Evolutionary conservation across 106 monocot species (phyloP), one percentile per base, ranked within the genome.

Genomic region (Allium cepa): DNA sequence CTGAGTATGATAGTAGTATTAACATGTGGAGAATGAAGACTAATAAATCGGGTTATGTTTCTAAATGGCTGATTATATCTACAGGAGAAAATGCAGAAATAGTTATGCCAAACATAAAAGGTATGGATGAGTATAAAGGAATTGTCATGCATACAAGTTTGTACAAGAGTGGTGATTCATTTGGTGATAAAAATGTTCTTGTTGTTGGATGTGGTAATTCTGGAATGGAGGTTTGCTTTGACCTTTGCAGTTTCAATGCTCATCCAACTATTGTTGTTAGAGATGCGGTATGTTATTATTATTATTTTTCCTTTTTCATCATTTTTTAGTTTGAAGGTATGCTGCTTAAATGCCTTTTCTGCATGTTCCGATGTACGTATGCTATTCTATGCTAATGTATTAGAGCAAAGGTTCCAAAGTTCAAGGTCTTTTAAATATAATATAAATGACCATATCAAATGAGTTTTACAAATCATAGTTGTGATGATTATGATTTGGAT

Each of bases 171-270:
- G 91, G 91, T 22, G 67, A 71, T 13, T 69, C 12, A 17, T 92
- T 84, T 58, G 6, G 17, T 12, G 84, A 82, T 49, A 84, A 92
- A 79, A 71, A 62, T 49, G 91, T 92, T 8, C 84, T 92, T 45
- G 91, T 92, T 14, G 78, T 92, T 46, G 91, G 91, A 2, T 82
- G 82, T 53, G 91, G 91, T 9, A 92, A 92, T 47, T 92, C 91
- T 28, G 91, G 91, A 67, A 92, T 92, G 91, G 91, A 92, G 73
- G 84, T 92, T 14, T 82, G 87, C 80, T 72, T 92, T 75, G 91
- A 92, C 77, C 87, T 92, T 70, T 85, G 87, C 75, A 76, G 82
- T 67, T 79, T 81, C 79, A 69, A 78, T 75, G 87, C 82, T 17
- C 57, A 16, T 5, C 87, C 91, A 57, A 72, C 72, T 47, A 66